Evolutionary conservation across 2,329 filamentous ascomycete genomes (phyloP).

Genomic region (Epichloe sibirici): DNA sequence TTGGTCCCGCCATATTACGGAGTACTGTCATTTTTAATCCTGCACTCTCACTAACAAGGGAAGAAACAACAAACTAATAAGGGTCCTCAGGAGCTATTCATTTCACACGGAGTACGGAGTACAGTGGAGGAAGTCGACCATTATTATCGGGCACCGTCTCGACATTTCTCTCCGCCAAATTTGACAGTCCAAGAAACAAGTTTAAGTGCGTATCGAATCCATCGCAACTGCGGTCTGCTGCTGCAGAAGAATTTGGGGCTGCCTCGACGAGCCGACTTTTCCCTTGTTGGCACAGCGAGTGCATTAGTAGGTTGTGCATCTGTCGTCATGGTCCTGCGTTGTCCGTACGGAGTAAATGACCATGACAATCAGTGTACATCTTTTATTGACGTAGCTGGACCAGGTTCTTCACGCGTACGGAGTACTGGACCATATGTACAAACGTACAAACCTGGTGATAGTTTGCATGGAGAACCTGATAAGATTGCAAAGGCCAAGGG

Average conservation of each 20-base stretch:
- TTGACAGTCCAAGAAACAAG: too few relatives aligned
- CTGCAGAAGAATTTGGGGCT: background rate
- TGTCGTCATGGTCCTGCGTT: background rate
- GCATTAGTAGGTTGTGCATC: background rate
- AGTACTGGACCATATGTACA: too few relatives aligned
- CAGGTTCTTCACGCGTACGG: background rate
- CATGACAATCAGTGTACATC: background rate
- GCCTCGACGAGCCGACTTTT: background rate
- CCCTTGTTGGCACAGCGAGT: background rate
- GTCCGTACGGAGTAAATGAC: too few relatives aligned
- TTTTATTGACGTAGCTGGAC: background rate
- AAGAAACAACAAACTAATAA: background rate
- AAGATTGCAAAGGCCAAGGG: too few relatives aligned
- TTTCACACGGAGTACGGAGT: background rate
- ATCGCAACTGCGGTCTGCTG: too few relatives aligned
- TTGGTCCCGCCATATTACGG: background rate
- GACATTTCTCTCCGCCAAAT: too few relatives aligned
- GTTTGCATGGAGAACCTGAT: too few relatives aligned
- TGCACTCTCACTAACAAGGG: too few relatives aligned
- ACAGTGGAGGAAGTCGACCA: too few relatives aligned
- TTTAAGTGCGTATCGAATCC: too few relatives aligned
- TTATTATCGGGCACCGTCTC: too few relatives aligned
- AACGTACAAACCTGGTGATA: too few relatives aligned
- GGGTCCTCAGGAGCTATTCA: background rate
- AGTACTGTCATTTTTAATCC: background rate